Conservation (phyloP, 106 monocot genomes). For the Dioscorea alata region DNA sequence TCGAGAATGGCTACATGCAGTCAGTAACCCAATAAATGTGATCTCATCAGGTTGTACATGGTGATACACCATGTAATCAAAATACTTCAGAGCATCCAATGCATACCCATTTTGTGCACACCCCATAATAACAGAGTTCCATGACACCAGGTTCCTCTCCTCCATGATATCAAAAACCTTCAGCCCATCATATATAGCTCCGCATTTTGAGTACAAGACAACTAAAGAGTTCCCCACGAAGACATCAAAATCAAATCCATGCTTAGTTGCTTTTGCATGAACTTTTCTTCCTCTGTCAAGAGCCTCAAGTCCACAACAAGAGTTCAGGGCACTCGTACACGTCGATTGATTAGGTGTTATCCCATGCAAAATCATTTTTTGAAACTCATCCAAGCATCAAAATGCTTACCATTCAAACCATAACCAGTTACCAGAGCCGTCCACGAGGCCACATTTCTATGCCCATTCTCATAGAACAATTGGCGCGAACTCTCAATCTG, state of each 20-base stretch:
- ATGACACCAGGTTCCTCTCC: constrained; percentile 59
- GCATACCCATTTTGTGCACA: constrained; percentile 70
- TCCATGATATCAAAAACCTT: constrained; percentile 35
- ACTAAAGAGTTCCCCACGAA: constrained; percentile 74
- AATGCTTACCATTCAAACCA: constrained; percentile 38
- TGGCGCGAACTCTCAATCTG: constrained; percentile 35
- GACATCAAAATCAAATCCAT: constrained; percentile 40
- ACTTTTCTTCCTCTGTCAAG: constrained; percentile 49
- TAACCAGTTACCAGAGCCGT: constrained; percentile 68
- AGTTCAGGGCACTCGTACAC: constrained; percentile 54
- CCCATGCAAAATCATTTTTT: constrained; percentile 29
- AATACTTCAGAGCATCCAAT: constrained; percentile 30
- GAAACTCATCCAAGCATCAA: constrained; percentile 45
- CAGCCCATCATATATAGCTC: constrained; percentile 41
- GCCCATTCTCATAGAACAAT: constrained; percentile 32
- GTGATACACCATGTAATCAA: constrained; percentile 38
- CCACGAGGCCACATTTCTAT: constrained; percentile 53
- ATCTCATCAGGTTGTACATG: constrained; percentile 60
- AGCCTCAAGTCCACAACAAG: constrained; percentile 48
- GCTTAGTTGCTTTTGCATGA: constrained; percentile 39
- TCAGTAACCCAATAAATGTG: constrained; percentile 66
- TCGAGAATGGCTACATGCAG: constrained; percentile 78
- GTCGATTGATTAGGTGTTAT: constrained; percentile 61
- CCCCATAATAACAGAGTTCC: constrained; percentile 79
- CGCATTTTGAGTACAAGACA: constrained; percentile 65